phyloP scores from a whole-genome alignment of 306 rosid genomes.

The Inga oerstediana region DNA sequence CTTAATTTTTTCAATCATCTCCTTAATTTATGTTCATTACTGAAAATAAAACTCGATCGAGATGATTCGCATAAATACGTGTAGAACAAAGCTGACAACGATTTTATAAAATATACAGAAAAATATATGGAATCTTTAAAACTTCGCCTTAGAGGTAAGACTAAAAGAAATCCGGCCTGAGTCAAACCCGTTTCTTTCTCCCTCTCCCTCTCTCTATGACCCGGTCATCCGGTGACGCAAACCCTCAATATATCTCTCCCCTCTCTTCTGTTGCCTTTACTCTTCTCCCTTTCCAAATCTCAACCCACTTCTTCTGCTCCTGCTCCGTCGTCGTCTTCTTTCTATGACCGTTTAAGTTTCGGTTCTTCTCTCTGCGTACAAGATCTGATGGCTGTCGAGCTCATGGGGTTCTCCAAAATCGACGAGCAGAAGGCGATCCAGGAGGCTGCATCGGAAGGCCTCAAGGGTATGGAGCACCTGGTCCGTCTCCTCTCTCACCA shows the following conservation, averaged over 20 bases:
- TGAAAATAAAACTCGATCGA: not conserved
- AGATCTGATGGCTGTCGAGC: slow-evolving; percentile 71
- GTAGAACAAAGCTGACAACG: not conserved
- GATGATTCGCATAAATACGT: not conserved
- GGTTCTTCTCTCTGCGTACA: not conserved
- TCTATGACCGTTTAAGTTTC: slow-evolving; percentile 36
- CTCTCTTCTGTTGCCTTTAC: not conserved
- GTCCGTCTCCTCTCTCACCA: slow-evolving; percentile 56
- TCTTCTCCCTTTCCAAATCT: not conserved
- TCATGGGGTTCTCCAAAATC: slow-evolving; percentile 62
- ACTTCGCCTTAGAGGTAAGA: slow-evolving; percentile 39
- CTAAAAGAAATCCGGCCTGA: slow-evolving; percentile 37
- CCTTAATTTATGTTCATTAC: not conserved
- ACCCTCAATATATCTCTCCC: slow-evolving; percentile 43
- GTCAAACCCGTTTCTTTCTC: slow-evolving; percentile 31
- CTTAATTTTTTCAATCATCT: not conserved
- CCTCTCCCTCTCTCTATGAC: slow-evolving; percentile 17
- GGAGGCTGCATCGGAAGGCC: slow-evolving; percentile 72
- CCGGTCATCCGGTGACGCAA: slow-evolving; percentile 50
- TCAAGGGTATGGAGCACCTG: slow-evolving; percentile 67
- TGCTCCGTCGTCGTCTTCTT: not conserved
- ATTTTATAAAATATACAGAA: not conserved
- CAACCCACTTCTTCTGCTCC: not conserved
- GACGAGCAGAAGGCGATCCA: slow-evolving; percentile 68
- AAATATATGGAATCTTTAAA: slow-evolving; percentile 32